A percentile compares a stretch with the other conserved stretches of the same genome.
Evolutionary conservation across 371 early-diverging fungal genomes (phyloP).

Genomic region (Cokeromyces recurvatus): DNA sequence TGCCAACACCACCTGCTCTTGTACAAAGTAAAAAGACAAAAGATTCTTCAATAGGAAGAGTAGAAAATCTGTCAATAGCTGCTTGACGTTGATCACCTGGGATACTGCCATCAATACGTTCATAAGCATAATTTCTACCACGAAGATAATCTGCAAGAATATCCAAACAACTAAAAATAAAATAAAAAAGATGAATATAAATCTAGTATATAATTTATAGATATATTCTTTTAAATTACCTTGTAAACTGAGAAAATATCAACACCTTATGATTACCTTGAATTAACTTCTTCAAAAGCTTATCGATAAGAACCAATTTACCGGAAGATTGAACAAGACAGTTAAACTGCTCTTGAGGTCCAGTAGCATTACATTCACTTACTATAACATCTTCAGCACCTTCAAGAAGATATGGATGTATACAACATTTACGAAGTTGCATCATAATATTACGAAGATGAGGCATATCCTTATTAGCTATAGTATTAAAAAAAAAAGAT

Average conservation of each 20-base stretch:
- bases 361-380: slow-evolving; percentile 51
- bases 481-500: background rate
- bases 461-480: slow-evolving; percentile 50
- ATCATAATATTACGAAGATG: slow-evolving; percentile 60
- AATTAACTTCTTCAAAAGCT: slow-evolving; percentile 73
- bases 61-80: slow-evolving; percentile 89
- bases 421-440: slow-evolving; percentile 83
- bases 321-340: slow-evolving; percentile 82
- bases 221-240: slow-evolving; percentile 14
- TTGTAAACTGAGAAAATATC: slow-evolving; percentile 95
- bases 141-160: slow-evolving; percentile 79
- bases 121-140: slow-evolving; percentile 68
- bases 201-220: background rate
- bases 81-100: slow-evolving; percentile 90
- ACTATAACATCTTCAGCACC: slow-evolving; percentile 86
- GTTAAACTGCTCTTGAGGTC: slow-evolving; percentile 60
- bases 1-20: slow-evolving; percentile 90
- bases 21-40: slow-evolving; percentile 87
- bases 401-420: slow-evolving; percentile 75
- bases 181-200: background rate
- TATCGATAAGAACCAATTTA: slow-evolving; percentile 83
- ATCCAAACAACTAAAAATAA: slow-evolving; percentile 20
- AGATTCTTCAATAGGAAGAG: slow-evolving; percentile 57
- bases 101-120: slow-evolving; percentile 86
- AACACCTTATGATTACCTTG: slow-evolving; percentile 84